A percentile compares a stretch with the other conserved stretches of the same genome.
These are phyloP conservation scores for Cladophialophora carrionii DNA, from an alignment of 2,329 filamentous ascomycete species.

Conservation along the genomic window DNA sequence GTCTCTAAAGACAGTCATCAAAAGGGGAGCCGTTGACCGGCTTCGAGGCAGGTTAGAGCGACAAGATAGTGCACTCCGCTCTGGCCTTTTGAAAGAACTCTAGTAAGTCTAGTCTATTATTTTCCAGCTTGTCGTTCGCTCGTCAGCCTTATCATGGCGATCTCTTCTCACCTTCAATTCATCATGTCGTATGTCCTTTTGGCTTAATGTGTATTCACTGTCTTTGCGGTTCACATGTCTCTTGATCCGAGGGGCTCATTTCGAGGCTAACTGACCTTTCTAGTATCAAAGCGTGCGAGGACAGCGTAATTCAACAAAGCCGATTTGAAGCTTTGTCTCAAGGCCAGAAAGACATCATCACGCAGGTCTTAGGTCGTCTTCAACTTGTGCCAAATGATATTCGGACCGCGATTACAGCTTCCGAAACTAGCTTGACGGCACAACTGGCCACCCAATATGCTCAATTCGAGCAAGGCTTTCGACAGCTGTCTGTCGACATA, in stretches of 20 bases:
- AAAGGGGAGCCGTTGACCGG: slow-evolving; percentile 9
- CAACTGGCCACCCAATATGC: not conserved
- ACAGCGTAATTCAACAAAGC: not conserved
- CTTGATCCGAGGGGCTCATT: not conserved
- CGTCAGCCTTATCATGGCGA: no score
- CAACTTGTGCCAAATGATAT: not conserved
- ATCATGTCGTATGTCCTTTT: no score
- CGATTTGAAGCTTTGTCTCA: slow-evolving; percentile 7
- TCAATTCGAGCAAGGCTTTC: not conserved
- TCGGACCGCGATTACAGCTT: not conserved
- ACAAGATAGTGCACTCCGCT: slow-evolving; percentile 16
- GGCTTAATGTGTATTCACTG: not conserved
- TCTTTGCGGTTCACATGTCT: not conserved
- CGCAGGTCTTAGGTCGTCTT: not conserved
- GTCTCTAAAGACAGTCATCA: not conserved
- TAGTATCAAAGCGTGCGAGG: slow-evolving; percentile 9
- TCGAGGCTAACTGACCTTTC: not conserved
- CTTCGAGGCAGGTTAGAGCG: slow-evolving; percentile 6
- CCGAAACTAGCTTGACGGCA: not conserved
- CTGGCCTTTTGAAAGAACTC: slow-evolving; percentile 10
- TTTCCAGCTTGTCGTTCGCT: not conserved
- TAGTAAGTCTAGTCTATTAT: slow-evolving; percentile 15
- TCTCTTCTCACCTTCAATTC: no score
- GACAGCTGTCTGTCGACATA: not conserved
- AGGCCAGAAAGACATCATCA: slow-evolving; percentile 15